Evolutionary conservation across 176 grass and related monocot genomes (phyloP), one percentile per base, ranked within the genome.

Genomic region (Canna indica): DNA sequence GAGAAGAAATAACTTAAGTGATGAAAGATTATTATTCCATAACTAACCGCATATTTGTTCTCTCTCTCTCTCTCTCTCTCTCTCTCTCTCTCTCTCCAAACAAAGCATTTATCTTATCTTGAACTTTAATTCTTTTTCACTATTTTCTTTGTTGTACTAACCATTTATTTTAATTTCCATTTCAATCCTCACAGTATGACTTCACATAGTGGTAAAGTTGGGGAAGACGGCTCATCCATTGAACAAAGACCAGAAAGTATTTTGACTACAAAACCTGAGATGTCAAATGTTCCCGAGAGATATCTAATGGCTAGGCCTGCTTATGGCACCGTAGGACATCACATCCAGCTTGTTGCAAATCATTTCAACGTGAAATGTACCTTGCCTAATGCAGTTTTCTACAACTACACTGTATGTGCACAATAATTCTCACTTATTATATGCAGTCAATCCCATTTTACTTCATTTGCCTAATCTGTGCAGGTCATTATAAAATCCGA

Each of bases 401-500:
- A 91, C 73, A 81, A 91, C 44, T 87, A 91, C 69, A 77, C 47
- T 70, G 88, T 91, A 91, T 70, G 68, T 64, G 12, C 71, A 30
- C 3, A 31, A 8, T 18, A 28, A 47, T 36, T 61, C 38, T 2
- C 64, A n/a, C 73, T 57, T 62, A 66, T 36, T 14, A 14, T 33
- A 34, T 20, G 10, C 53, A 31, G 24, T 20, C 22, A 17, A 17
- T 15, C 29, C 36, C 10, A 13, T 27, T 57, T 59, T 29, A 59
- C 60, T 77, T 74, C 60, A 26, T 53, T 77, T 67, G 18, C 34
- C 25, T 78, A 61, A 41, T 60, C 76, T 64, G 20, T 74, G 32
- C 64, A 96, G 91, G 85, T 91, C 25, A 73, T 52, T n/a, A 89
- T 96, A 72, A 86, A 75, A 80, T 84, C 81, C 63, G 83, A 96